A percentile compares a stretch with the other conserved stretches of the same genome.
phyloP scores from a whole-genome alignment of 805 yeast species.

The Wickerhamomyces sydowiorum region DNA sequence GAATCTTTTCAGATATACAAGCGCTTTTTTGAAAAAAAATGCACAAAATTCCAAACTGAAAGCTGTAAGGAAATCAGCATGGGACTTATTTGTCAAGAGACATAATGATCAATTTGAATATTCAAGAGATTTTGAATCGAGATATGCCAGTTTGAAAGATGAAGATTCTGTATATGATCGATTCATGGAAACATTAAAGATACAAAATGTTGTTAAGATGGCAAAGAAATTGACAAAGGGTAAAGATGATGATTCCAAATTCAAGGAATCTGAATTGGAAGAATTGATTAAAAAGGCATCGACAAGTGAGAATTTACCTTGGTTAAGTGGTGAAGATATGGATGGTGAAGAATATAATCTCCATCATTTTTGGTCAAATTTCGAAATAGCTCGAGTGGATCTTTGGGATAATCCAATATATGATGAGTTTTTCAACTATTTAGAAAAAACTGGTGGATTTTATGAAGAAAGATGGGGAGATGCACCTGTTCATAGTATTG shows the following conservation, averaged over 20 bases:
- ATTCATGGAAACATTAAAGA: conserved; percentile 24
- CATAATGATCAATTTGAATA: conserved; percentile 28
- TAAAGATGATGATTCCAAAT: conserved; percentile 3
- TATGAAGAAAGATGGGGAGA: conserved; percentile 96
- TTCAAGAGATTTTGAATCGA: conserved; percentile 22
- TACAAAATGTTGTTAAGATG: conserved; percentile 16
- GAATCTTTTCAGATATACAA: conserved; percentile 68
- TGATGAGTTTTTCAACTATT: conserved; percentile 55
- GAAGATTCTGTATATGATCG: conserved; percentile 19
- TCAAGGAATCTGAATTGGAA: conserved; percentile 29
- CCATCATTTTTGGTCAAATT: conserved; percentile 91
- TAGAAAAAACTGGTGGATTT: conserved; percentile 78
- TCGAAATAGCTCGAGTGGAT: conserved; percentile 83
- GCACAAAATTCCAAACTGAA: no score
- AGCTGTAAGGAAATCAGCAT: conserved; percentile 52
- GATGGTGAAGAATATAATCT: conserved; percentile 66
- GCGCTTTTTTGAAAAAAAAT: conserved; percentile 47
- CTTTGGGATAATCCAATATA: conserved; percentile 64
- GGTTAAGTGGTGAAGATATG: conserved; percentile 46
- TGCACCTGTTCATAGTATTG: conserved; percentile 90
- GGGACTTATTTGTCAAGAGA: conserved; percentile 58
- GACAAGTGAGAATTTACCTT: conserved; percentile 25
- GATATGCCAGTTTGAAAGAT: conserved; percentile 22
- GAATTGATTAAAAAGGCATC: conserved; percentile 33
- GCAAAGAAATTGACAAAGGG: neutral